Conservation (phyloP, 805 yeast genomes). For the Starmerella sirachaensis region DNA sequence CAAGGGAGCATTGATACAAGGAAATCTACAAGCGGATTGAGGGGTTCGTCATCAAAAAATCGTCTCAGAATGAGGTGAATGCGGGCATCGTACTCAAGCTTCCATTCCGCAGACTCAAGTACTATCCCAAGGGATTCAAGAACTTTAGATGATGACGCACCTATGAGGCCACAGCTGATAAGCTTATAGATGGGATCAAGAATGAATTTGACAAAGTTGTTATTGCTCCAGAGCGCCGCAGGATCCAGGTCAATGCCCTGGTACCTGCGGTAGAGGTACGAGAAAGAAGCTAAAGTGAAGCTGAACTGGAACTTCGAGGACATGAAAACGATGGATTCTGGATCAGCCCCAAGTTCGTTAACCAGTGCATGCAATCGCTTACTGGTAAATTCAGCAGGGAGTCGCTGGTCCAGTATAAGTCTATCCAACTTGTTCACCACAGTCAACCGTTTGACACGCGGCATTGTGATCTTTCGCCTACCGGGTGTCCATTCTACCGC, state of each 20-base stretch:
- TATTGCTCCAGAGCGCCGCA: constrained; percentile 64
- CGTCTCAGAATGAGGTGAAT: constrained; percentile 3
- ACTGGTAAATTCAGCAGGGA: constrained; percentile 65
- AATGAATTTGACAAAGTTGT: constrained; percentile 45
- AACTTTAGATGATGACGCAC: constrained; percentile 33
- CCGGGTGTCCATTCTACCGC: constrained; percentile 74
- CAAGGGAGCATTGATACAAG: too few species aligned
- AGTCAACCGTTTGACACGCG: too few species aligned
- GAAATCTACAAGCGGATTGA: constrained; percentile 3
- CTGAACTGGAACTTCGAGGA: constrained; percentile 50
- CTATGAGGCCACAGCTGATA: constrained; percentile 46
- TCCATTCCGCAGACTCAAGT: constrained; percentile 3
- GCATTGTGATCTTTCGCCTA: too few species aligned
- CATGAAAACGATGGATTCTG: constrained; percentile 67
- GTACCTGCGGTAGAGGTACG: constrained; percentile 34
- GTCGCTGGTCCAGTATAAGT: constrained; percentile 61
- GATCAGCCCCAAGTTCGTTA: constrained; percentile 32
- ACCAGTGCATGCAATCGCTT: constrained; percentile 50
- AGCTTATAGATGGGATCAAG: constrained; percentile 74
- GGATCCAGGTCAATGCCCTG: constrained; percentile 34
- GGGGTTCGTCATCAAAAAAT: constrained; percentile 9
- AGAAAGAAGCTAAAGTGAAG: constrained; percentile 59
- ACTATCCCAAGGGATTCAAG: constrained; percentile 37
- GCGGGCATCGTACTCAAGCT: constrained; percentile 2
- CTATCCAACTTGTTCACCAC: constrained; percentile 77